phyloP scores from a whole-genome alignment of 305 asterid genomes.

The Fraxinus angustifolia region DNA sequence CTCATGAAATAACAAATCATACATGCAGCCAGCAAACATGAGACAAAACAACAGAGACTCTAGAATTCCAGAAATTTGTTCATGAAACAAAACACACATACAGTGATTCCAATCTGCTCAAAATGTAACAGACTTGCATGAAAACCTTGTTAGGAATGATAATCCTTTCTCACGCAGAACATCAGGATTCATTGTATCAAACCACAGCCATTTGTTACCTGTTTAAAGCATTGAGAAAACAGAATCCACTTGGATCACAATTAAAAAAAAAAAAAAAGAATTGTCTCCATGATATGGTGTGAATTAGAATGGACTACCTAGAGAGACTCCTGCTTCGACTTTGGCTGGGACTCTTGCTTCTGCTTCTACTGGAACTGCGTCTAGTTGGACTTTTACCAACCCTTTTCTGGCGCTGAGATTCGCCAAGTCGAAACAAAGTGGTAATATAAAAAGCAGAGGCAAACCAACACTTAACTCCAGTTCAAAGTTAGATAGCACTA shows the following conservation, averaged over 20 bases:
- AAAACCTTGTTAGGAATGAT: neutral
- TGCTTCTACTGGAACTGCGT: slow-evolving; percentile 41
- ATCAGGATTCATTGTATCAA: slow-evolving; percentile 5
- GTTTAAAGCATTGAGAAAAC: slow-evolving; percentile 4
- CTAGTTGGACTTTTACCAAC: slow-evolving; percentile 46
- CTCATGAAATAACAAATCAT: neutral
- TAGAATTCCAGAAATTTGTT: slow-evolving; percentile 11
- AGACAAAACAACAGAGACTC: slow-evolving; percentile 9
- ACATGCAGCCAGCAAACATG: neutral
- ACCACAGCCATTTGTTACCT: slow-evolving; percentile 29
- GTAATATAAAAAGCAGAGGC: slow-evolving; percentile 17
- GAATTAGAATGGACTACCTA: slow-evolving; percentile 31
- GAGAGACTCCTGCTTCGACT: slow-evolving; percentile 60
- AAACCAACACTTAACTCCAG: neutral
- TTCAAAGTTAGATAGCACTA: neutral
- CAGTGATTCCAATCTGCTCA: slow-evolving; percentile 5
- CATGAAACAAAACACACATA: neutral
- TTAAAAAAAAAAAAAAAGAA: neutral
- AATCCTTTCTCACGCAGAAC: neutral
- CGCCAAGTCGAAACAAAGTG: slow-evolving; percentile 21
- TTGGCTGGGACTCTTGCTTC: slow-evolving; percentile 50
- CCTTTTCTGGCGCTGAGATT: slow-evolving; percentile 49
- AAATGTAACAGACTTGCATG: slow-evolving; percentile 14
- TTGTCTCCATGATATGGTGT: neutral
- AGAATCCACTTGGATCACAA: neutral